A percentile compares a stretch with the other conserved stretches of the same genome.
These are phyloP conservation scores for Yamadazyma sp. DNA, from an alignment of 1,139 yeast species.

Conservation along the genomic window DNA sequence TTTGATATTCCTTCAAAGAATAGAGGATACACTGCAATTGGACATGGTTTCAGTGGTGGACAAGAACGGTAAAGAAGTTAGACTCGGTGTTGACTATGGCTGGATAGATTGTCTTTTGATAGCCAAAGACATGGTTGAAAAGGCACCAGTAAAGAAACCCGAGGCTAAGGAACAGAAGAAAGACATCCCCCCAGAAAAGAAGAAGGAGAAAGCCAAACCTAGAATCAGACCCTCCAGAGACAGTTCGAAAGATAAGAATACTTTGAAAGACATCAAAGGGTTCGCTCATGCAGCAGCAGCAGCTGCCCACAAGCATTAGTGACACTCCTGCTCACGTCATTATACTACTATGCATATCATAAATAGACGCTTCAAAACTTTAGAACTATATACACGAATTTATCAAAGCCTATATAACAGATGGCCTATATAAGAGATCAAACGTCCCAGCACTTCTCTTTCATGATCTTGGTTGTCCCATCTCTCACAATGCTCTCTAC, in stretches of 20 bases:
- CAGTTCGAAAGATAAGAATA: background rate
- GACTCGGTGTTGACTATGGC: constrained; percentile 38
- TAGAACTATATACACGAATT: constrained; percentile 1
- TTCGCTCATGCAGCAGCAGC: constrained; percentile 53
- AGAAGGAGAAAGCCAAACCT: background rate
- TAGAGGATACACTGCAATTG: constrained; percentile 22
- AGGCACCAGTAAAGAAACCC: constrained; percentile 5
- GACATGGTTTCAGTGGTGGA: constrained; percentile 41
- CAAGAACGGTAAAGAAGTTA: constrained; percentile 31
- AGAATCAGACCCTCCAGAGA: background rate
- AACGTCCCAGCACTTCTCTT: constrained; percentile 30
- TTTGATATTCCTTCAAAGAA: constrained; percentile 56
- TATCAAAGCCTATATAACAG: background rate
- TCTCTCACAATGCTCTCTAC: constrained; percentile 37
- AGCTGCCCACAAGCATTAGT: constrained; percentile 33
- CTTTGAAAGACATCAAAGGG: constrained; percentile 17
- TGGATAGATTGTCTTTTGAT: constrained; percentile 50
- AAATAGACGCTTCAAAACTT: background rate
- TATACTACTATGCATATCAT: background rate
- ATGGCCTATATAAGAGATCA: background rate
- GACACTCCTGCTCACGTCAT: background rate
- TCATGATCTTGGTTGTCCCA: constrained; percentile 33
- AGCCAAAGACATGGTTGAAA: constrained; percentile 42
- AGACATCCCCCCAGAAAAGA: background rate
- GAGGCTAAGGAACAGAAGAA: background rate